Conservation (phyloP, 768 basidiomycete species). For the Auricularia sp. region DNA sequence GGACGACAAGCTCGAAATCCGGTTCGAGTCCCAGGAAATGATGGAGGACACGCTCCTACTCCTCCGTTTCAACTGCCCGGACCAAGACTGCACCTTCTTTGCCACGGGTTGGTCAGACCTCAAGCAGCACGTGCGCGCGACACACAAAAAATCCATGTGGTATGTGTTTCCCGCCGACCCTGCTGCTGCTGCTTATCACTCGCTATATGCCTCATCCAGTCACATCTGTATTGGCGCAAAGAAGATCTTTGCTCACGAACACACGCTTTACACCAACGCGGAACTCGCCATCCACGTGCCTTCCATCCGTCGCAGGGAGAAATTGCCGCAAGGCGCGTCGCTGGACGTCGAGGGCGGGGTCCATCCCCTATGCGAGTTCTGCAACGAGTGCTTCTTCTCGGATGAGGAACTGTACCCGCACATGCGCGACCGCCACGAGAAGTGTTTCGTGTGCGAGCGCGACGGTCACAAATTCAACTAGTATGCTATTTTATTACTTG, state of each 20-base stretch:
- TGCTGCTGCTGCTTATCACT: neutral
- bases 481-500: constrained; percentile 37
- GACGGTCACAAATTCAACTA: constrained; percentile 74
- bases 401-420: constrained; percentile 89
- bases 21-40: constrained; percentile 85
- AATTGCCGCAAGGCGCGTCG: constrained; percentile 21
- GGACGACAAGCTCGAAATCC: constrained; percentile 64
- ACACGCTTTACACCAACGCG: constrained; percentile 64
- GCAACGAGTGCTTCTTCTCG: constrained; percentile 86
- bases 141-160: constrained; percentile 77
- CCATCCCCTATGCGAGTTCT: constrained; percentile 81
- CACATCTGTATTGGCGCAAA: constrained; percentile 82
- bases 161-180: constrained; percentile 25
- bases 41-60: constrained; percentile 91
- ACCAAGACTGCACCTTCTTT: constrained; percentile 69
- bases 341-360: constrained; percentile 50
- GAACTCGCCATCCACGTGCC: constrained; percentile 67
- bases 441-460: constrained; percentile 90
- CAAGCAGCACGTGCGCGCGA: constrained; percentile 68
- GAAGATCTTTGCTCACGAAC: constrained; percentile 95
- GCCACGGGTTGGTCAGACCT: constrained; percentile 85
- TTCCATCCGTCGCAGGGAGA: constrained; percentile 37
- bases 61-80: constrained; percentile 91
- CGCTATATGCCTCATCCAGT: constrained; percentile 26
- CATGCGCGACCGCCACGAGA: constrained; percentile 89